Percentiles rank a stretch among this genome's conserved stretches.
These are phyloP conservation scores for Blastocystis sp. DNA, from an alignment of 352 stramenopile genomes.

Conservation along the genomic window DNA sequence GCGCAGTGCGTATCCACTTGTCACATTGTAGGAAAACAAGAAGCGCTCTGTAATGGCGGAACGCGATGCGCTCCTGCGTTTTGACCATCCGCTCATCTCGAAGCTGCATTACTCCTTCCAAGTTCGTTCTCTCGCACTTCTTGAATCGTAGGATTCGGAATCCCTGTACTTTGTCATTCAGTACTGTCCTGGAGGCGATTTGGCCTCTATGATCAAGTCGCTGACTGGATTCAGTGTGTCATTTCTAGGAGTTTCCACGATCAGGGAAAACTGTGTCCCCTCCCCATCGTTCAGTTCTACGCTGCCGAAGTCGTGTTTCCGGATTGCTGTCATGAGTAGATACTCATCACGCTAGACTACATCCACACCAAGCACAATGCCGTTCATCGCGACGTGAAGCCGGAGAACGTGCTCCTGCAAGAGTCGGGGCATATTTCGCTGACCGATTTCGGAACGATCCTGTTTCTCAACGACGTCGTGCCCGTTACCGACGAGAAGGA, in stretches of 20 bases:
- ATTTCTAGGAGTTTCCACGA: neutral
- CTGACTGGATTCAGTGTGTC: neutral
- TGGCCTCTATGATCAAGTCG: constrained; percentile 46
- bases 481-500: neutral
- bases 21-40: constrained; percentile 75
- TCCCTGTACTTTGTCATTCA: constrained; percentile 68
- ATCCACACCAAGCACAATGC: constrained; percentile 75
- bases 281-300: constrained; percentile 42
- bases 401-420: constrained; percentile 76
- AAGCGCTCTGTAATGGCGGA: constrained; percentile 76
- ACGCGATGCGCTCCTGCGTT: constrained; percentile 75
- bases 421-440: constrained; percentile 76
- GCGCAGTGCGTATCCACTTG: neutral
- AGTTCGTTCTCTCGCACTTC: neutral
- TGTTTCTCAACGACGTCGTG: constrained; percentile 21
- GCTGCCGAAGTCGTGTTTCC: constrained; percentile 12
- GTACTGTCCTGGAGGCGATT: constrained; percentile 68
- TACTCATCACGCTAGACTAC: constrained; percentile 75
- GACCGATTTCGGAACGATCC: constrained; percentile 76
- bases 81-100: constrained; percentile 75
- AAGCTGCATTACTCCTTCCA: constrained; percentile 77
- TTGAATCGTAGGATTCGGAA: constrained; percentile 40
- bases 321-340: constrained; percentile 78
- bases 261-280: constrained; percentile 27
- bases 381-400: constrained; percentile 77